Conservation (phyloP, 2,329 filamentous ascomycete species). For the Ophiostoma sp. region DNA sequence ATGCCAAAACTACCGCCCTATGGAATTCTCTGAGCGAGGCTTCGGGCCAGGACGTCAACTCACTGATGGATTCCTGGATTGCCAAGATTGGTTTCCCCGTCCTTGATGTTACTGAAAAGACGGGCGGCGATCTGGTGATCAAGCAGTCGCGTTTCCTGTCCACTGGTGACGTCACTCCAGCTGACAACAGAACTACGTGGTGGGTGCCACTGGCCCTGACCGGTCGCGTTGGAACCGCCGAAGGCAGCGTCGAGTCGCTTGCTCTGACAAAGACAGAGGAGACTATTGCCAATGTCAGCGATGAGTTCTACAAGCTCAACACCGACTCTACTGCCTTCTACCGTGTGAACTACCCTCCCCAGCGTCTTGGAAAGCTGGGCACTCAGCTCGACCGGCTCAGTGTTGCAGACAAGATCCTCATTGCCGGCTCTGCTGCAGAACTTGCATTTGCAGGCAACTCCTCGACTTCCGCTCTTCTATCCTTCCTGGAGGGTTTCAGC, state of each 20-base stretch:
- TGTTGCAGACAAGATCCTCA: constrained; percentile 85
- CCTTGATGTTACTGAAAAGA: constrained; percentile 70
- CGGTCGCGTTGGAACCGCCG: constrained; percentile 59
- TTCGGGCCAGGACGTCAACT: constrained; percentile 78
- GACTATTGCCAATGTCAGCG: constrained; percentile 67
- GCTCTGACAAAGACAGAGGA: constrained; percentile 72
- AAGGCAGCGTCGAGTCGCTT: constrained; percentile 49
- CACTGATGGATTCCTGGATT: constrained; percentile 93
- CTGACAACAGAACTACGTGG: constrained; percentile 90
- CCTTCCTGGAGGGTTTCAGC: constrained; percentile 78
- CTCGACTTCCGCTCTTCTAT: constrained; percentile 73
- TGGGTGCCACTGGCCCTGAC: constrained; percentile 89
- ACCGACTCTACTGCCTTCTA: constrained; percentile 83
- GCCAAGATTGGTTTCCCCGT: constrained; percentile 92
- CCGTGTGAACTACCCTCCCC: constrained; percentile 86
- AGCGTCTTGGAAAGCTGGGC: constrained; percentile 73
- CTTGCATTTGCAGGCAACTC: constrained; percentile 83
- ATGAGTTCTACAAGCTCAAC: constrained; percentile 91
- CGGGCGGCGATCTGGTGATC: constrained; percentile 73
- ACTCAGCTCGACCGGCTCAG: constrained; percentile 69
- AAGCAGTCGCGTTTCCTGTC: constrained; percentile 87
- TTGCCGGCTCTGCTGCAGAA: constrained; percentile 84
- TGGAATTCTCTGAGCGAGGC: constrained; percentile 85
- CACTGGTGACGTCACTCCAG: constrained; percentile 81
- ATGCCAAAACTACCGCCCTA: constrained; percentile 86